These are phyloP conservation scores for Echites panduratus DNA, from an alignment of 257 asterid species.

Conservation along the genomic window DNA sequence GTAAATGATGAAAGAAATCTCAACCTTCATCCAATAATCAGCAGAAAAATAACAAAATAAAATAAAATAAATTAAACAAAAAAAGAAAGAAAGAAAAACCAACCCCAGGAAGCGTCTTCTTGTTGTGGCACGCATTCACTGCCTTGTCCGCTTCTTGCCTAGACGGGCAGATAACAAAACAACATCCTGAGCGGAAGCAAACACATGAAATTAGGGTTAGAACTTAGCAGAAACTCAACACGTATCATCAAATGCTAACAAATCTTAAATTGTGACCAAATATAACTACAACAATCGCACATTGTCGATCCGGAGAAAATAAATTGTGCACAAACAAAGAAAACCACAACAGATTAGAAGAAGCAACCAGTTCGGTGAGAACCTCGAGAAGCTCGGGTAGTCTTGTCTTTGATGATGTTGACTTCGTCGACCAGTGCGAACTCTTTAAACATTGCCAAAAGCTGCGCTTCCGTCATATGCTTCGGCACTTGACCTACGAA, in stretches of 20 bases:
- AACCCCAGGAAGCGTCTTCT: constrained; percentile 86
- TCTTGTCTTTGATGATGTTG: constrained; percentile 83
- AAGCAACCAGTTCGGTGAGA: constrained; percentile 11
- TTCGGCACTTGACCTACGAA: constrained; percentile 98
- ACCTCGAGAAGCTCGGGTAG: constrained; percentile 96
- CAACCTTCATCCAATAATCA: constrained; percentile 6
- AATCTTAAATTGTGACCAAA: constrained; percentile 12
- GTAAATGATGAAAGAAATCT: neutral
- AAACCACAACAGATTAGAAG: constrained; percentile 10
- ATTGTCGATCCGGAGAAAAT: constrained; percentile 42
- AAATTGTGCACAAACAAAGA: constrained; percentile 9
- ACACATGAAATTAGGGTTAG: constrained; percentile 38
- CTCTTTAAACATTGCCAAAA: constrained; percentile 57
- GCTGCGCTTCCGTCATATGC: constrained; percentile 77
- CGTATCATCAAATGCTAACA: constrained; percentile 10
- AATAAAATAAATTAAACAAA: no score
- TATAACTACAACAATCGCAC: constrained; percentile 26
- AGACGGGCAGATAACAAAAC: constrained; percentile 84
- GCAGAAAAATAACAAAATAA: neutral
- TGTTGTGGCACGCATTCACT: constrained; percentile 68
- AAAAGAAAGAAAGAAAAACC: no score
- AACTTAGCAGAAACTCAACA: constrained; percentile 13
- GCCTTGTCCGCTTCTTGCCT: constrained; percentile 97
- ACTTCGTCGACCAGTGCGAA: constrained; percentile 77
- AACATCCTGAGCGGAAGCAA: constrained; percentile 50